Evolutionary conservation across 2,329 filamentous ascomycete species (phyloP).

Genomic region (Ceratocystis ficicola): DNA sequence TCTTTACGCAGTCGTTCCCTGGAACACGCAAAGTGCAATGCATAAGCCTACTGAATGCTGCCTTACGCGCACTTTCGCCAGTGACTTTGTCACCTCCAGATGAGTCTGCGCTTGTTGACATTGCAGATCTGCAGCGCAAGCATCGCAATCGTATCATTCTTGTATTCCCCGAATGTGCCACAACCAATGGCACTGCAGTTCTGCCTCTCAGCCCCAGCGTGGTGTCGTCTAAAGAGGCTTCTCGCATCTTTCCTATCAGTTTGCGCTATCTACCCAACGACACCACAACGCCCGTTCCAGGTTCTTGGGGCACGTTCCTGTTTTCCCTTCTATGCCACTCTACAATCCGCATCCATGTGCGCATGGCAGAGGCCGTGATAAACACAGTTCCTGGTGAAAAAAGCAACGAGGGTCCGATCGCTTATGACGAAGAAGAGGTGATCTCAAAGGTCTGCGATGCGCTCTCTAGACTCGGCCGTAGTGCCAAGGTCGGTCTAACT

Average conservation of each 20-base stretch:
- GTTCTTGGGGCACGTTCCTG: conserved; percentile 58
- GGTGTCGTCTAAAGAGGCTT: conserved; percentile 50
- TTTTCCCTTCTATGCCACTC: conserved; percentile 78
- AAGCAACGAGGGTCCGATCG: conserved; percentile 29
- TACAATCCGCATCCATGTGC: conserved; percentile 79
- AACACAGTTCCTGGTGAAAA: conserved; percentile 36
- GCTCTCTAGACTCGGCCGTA: conserved; percentile 72
- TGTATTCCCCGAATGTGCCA: conserved; percentile 87
- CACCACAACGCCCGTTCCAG: conserved; percentile 79
- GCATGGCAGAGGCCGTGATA: conserved; percentile 66
- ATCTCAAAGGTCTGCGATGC: conserved; percentile 74
- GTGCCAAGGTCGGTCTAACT: conserved; percentile 77
- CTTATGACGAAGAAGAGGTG: conserved; percentile 51
- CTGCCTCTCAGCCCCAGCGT: conserved; percentile 71
- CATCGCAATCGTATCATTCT: conserved; percentile 68
- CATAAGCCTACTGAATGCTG: conserved; percentile 64
- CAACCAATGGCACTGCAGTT: conserved; percentile 85
- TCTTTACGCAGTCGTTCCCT: conserved; percentile 82
- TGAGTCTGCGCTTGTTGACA: conserved; percentile 43
- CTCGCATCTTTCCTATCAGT: conserved; percentile 80
- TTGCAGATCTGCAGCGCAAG: conserved; percentile 49
- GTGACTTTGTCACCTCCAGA: conserved; percentile 39
- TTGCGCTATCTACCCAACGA: conserved; percentile 80
- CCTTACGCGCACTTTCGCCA: conserved; percentile 57
- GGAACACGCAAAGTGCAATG: conserved; percentile 58